Base-by-base conservation (phyloP, 177 flowering plant species). In the Vitis hybrid region DNA sequence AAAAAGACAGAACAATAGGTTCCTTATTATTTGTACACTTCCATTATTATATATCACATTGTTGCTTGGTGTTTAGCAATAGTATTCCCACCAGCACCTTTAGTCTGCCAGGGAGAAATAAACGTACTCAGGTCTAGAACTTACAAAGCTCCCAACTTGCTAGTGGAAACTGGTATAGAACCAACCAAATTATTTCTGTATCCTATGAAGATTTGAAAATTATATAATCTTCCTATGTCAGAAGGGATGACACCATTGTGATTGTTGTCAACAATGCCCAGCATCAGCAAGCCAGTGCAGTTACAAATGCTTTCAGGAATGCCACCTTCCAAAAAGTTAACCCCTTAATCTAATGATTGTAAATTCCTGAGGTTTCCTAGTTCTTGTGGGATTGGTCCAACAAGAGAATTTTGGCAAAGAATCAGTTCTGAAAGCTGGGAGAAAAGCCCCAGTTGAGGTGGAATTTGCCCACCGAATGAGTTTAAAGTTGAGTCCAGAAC, bases 81-180 rank as follows among this genome's bases (percentile, higher is more conserved):
- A 8, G 12, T 10, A 18, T 14, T 22, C 22, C 22, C 22, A 22
- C 22, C 22, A 22, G 22, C 22, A 22, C 0, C 22, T 22, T 22
- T 1, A 22, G 22, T 22, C 22, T 22, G 22, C 22, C 22, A 22
- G 22, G 22, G 22, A 22, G 22, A 22, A 22, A 22, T 22, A 22
- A 22, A 22, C 2, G 16, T 11, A 63, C 86, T 88, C 16, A 90
- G 61, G 71, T 88, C 89, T 9, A 93, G 53, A 66, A 22, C 61
- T 66, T 79, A 83, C 73, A 93, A 61, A 67, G 65, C 69, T 51
- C n/a, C 71, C 69, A 93, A 59, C 19, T 15, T 80, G 16, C 86
- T 88, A 15, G 91, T 77, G 56, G 97, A 91, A 73, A 50, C 50
- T 10, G 98, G 97, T 61, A 93, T 83, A 2, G 85, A 74, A 65